Percentiles rank a stretch among this genome's conserved stretches.
These are phyloP conservation scores for Silene uniflora DNA, from an alignment of 148 eudicot species.

Conservation along the genomic window DNA sequence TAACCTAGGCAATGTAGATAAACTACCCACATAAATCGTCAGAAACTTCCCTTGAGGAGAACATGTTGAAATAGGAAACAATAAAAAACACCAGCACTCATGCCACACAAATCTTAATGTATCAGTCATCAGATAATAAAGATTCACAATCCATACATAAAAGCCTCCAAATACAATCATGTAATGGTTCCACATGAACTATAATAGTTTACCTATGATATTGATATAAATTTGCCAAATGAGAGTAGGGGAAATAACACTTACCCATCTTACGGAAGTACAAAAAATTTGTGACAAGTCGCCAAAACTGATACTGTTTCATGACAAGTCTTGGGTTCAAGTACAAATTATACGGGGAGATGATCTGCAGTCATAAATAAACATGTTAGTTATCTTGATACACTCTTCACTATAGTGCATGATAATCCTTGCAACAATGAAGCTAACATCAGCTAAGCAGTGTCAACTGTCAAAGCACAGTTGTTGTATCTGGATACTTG, in stretches of 20 bases:
- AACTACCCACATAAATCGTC: neutral
- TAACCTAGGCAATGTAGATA: too few species aligned
- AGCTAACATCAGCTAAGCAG: too few species aligned
- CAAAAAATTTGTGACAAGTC: slow-evolving; percentile 85
- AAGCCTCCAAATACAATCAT: neutral
- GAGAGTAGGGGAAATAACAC: neutral
- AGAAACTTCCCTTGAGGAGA: neutral
- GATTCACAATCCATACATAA: too few species aligned
- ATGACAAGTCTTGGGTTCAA: slow-evolving; percentile 83
- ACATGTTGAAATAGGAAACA: neutral
- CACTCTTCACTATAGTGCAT: neutral
- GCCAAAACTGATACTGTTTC: slow-evolving; percentile 93
- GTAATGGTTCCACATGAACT: neutral
- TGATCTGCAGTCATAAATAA: slow-evolving; percentile 53
- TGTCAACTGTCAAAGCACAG: too few species aligned
- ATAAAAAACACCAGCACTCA: neutral
- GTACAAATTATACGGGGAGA: slow-evolving; percentile 82
- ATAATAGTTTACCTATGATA: neutral
- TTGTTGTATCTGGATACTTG: too few species aligned
- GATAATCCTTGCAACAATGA: neutral
- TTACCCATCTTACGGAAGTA: slow-evolving; percentile 99
- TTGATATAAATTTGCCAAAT: neutral
- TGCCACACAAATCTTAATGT: neutral
- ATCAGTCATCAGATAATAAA: neutral
- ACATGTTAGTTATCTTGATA: slow-evolving; percentile 7